A percentile compares a stretch with the other conserved stretches of the same genome.
These are phyloP conservation scores for Mollisiaceae sp. DNA, from an alignment of 2,329 filamentous ascomycete genomes.

Conservation along the genomic window DNA sequence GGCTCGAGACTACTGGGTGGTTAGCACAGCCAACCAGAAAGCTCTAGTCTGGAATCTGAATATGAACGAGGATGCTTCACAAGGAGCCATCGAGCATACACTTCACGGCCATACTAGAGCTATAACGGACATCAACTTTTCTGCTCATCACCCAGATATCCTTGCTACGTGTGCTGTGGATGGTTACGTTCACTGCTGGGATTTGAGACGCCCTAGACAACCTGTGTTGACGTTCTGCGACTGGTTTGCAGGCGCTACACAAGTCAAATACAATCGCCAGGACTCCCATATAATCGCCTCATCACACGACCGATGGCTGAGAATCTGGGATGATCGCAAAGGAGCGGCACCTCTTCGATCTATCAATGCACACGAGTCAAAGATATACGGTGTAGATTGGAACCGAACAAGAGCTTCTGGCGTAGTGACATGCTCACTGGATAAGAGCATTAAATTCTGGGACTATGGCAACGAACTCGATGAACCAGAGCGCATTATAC, in stretches of 20 bases:
- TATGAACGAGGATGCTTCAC: slow-evolving; percentile 67
- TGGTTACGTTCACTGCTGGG: slow-evolving; percentile 92
- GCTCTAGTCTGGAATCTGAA: slow-evolving; percentile 93
- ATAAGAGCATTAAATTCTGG: slow-evolving; percentile 94
- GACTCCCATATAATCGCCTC: slow-evolving; percentile 87
- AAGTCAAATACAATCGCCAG: slow-evolving; percentile 93
- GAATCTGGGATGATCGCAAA: slow-evolving; percentile 88
- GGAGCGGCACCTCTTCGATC: slow-evolving; percentile 79
- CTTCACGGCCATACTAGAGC: slow-evolving; percentile 84
- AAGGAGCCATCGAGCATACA: slow-evolving; percentile 80
- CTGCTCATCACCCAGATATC: slow-evolving; percentile 86
- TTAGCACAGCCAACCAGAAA: slow-evolving; percentile 92
- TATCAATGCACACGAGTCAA: slow-evolving; percentile 86
- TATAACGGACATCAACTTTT: slow-evolving; percentile 97
- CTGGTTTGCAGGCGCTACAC: slow-evolving; percentile 91
- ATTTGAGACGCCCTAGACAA: slow-evolving; percentile 74
- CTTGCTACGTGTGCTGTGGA: slow-evolving; percentile 92
- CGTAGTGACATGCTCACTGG: slow-evolving; percentile 86
- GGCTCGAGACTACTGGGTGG: slow-evolving; percentile 87
- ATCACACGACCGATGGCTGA: slow-evolving; percentile 84
- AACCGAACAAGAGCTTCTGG: slow-evolving; percentile 75
- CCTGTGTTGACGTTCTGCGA: slow-evolving; percentile 85
- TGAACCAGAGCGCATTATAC: slow-evolving; percentile 75
- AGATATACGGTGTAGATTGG: slow-evolving; percentile 97
- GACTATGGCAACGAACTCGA: slow-evolving; percentile 71